Evolutionary conservation across 306 rosid species (phyloP), one percentile per base, ranked within the genome.

Genomic region (Corylus heterophylla): DNA sequence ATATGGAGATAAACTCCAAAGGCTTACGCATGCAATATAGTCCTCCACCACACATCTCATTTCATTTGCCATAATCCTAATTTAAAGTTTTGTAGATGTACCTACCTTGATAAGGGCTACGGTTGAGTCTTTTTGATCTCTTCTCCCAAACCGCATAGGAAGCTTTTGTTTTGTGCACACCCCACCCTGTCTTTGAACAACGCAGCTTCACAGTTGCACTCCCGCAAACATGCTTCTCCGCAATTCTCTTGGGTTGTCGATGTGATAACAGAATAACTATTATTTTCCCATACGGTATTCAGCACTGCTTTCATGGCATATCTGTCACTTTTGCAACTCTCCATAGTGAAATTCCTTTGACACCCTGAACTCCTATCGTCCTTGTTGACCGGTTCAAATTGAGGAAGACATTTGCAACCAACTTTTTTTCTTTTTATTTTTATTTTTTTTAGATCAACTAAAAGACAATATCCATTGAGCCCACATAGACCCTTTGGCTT

Each of bases 171-270:
- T 83, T 18, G 0, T 18, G 69, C 86, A 83, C 1, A 5, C 71
- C n/a, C 55, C 42, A n/a, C n/a, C n/a, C n/a, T n/a, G 2, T 56
- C 69, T 8, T 7, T 12, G 2, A 44, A 59, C 27, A 69, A 12
- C 1, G 83, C 77, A n/a, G 48, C 83, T 27, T 83, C 74, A 45
- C 86, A 83, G 73, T 69, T 78, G 29, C 79, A 74, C 42, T 83
- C 86, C 1, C 18, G 50, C 44, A 49, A 42, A 47, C 86, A 83
- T 45, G 80, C 77, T 25, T 51, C 22, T 37, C 0, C 20, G 61
- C 83, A 83, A 17, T 14, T 68, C 1, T 74, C 80, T 61, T 12
- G 51, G 17, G 10, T 35, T 22, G 25, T 0, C 2, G 49, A 6
- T 18, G 27, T 0, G 35, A 22, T 0, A 1, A 1, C 8, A 3